A percentile compares a stretch with the other conserved stretches of the same genome.
Evolutionary conservation across 2,329 filamentous ascomycete species (phyloP).

Genomic region (Pezicula radicicola): DNA sequence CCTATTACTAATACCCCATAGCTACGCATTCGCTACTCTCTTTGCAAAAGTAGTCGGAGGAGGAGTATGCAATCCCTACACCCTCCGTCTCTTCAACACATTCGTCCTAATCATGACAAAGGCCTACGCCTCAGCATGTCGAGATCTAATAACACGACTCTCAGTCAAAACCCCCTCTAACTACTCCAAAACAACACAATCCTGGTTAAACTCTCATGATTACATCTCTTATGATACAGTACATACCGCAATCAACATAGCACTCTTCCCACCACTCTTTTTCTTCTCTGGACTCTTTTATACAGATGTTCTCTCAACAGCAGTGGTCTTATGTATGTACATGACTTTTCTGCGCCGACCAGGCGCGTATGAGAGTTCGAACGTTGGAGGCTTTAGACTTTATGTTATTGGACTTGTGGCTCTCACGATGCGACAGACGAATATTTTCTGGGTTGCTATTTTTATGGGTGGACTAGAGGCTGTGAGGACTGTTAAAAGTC

Average conservation of each 20-base stretch:
- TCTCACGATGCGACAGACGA: conserved; percentile 85
- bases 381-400: conserved; percentile 28
- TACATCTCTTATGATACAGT: conserved; percentile 10
- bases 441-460: conserved; percentile 90
- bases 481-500: conserved; percentile 46
- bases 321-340: conserved; percentile 71
- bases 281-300: conserved; percentile 97
- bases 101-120: conserved; percentile 40
- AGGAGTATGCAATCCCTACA: conserved; percentile 35
- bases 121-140: conserved; percentile 20
- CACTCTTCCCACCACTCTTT: conserved; percentile 84
- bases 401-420: conserved; percentile 58
- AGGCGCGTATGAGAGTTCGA: conserved; percentile 12
- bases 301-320: conserved; percentile 82
- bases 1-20: conserved; percentile 26
- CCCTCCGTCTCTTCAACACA: conserved; percentile 48
- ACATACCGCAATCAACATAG: conserved; percentile 74
- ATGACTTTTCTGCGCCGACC: conserved; percentile 45
- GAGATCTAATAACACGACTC: conserved; percentile 15
- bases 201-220: conserved; percentile 2
- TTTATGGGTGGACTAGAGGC: conserved; percentile 65
- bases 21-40: conserved; percentile 45
- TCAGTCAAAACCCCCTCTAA: conserved; percentile 1
- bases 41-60: conserved; percentile 30
- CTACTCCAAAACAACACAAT: background rate